A percentile compares a stretch with the other conserved stretches of the same genome.
phyloP scores from a whole-genome alignment of 305 asterid species.

The Solanum hybrid region DNA sequence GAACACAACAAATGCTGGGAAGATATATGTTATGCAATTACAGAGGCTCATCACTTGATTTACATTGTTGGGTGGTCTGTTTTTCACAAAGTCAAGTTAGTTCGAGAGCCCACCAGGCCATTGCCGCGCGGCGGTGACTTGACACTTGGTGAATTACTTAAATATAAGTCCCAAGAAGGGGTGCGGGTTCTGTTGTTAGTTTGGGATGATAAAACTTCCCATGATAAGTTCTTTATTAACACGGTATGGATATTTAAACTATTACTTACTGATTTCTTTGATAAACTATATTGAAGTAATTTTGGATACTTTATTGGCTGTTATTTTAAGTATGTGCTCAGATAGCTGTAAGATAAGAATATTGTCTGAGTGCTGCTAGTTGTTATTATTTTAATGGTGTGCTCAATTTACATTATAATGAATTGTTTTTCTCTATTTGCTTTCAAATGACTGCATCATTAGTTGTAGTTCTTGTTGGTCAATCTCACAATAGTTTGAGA shows the following conservation, averaged over 20 bases:
- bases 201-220: constrained; percentile 97
- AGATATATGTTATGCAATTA: constrained; percentile 70
- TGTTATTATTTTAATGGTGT: background rate
- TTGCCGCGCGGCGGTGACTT: constrained; percentile 82
- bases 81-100: constrained; percentile 56
- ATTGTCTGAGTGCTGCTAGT: background rate
- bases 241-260: constrained; percentile 37
- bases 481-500: constrained; percentile 1
- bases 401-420: background rate
- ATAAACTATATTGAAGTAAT: background rate
- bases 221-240: constrained; percentile 44
- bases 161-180: constrained; percentile 91
- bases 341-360: background rate
- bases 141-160: constrained; percentile 81
- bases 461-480: background rate
- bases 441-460: background rate
- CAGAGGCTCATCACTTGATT: constrained; percentile 86
- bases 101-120: constrained; percentile 61
- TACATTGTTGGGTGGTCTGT: constrained; percentile 94
- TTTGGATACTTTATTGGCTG: background rate
- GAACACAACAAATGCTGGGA: constrained; percentile 69
- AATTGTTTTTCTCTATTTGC: background rate
- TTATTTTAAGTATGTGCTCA: background rate
- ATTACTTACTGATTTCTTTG: background rate
- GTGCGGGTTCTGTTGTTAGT: constrained; percentile 77